These are phyloP conservation scores for Paracorniculantispora psalliotae DNA, from an alignment of 2,329 filamentous ascomycete species.

Conservation along the genomic window DNA sequence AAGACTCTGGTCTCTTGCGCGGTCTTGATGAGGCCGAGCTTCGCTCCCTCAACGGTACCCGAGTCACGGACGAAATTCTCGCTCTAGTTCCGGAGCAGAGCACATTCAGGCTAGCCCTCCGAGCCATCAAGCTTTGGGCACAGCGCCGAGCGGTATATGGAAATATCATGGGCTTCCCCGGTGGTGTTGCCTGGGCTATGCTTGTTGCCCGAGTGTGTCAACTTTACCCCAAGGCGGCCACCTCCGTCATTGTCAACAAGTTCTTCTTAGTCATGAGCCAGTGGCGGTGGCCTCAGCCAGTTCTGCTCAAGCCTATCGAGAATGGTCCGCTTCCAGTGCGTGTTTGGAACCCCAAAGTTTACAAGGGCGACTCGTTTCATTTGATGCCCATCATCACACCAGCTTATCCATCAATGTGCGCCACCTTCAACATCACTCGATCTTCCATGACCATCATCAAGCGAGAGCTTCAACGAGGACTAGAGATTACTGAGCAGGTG, in stretches of 20 bases:
- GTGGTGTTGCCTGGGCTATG: slow-evolving; percentile 98
- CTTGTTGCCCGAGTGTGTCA: slow-evolving; percentile 93
- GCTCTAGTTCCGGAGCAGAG: slow-evolving; percentile 82
- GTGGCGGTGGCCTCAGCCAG: slow-evolving; percentile 94
- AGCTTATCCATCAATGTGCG: slow-evolving; percentile 95
- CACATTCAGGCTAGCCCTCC: slow-evolving; percentile 81
- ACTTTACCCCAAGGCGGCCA: slow-evolving; percentile 87
- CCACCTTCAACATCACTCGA: slow-evolving; percentile 86
- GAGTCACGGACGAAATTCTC: slow-evolving; percentile 90
- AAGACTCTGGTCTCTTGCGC: slow-evolving; percentile 77
- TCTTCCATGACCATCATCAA: slow-evolving; percentile 84
- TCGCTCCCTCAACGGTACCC: slow-evolving; percentile 86
- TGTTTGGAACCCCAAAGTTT: slow-evolving; percentile 91
- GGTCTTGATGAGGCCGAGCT: slow-evolving; percentile 84
- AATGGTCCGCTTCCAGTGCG: slow-evolving; percentile 74
- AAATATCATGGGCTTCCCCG: slow-evolving; percentile 93
- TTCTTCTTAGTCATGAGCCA: slow-evolving; percentile 89
- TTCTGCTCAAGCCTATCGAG: slow-evolving; percentile 83
- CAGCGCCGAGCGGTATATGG: slow-evolving; percentile 89
- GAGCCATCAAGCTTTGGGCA: slow-evolving; percentile 95
- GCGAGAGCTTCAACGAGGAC: slow-evolving; percentile 72
- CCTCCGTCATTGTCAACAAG: slow-evolving; percentile 82
- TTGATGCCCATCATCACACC: slow-evolving; percentile 98
- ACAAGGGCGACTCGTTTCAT: slow-evolving; percentile 76
- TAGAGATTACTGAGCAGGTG: slow-evolving; percentile 73